phyloP scores from a whole-genome alignment of 768 basidiomycete genomes.

The Antrodiella citrinella region DNA sequence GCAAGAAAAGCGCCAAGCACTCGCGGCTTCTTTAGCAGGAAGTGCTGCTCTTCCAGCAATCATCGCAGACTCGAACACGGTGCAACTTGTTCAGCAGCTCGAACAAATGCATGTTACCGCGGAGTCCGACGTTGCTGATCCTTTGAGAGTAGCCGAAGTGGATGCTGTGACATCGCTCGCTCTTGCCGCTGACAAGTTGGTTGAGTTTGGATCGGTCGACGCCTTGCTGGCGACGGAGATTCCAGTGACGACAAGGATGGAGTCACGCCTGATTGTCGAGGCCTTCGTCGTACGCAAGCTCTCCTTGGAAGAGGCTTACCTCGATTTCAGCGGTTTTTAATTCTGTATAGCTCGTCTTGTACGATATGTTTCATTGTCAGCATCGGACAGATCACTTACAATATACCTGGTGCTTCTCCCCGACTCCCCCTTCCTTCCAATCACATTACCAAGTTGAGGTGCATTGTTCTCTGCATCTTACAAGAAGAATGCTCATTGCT shows the following conservation, averaged over 20 bases:
- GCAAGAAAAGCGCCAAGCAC: constrained; percentile 32
- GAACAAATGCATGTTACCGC: constrained; percentile 27
- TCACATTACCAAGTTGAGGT: neutral
- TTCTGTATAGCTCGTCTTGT: neutral
- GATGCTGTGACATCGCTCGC: no score
- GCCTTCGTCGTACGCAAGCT: constrained; percentile 74
- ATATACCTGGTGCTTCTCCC: no score
- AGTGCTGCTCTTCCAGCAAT: neutral
- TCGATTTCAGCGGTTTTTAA: constrained; percentile 48
- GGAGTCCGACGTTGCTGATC: constrained; percentile 13
- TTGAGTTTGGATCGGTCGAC: constrained; percentile 7
- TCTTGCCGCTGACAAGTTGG: constrained; percentile 7
- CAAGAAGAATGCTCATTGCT: neutral
- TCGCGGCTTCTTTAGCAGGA: constrained; percentile 9
- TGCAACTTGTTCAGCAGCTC: constrained; percentile 24
- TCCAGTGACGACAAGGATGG: constrained; percentile 10
- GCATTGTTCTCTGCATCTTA: neutral
- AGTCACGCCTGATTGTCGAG: constrained; percentile 68
- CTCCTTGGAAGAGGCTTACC: constrained; percentile 64
- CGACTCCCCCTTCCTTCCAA: no score
- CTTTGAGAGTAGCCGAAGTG: no score
- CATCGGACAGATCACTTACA: no score
- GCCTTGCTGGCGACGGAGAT: constrained; percentile 23
- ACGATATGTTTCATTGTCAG: neutral
- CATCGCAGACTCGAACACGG: constrained; percentile 7